Evolutionary conservation across 192 early-diverging fungal genomes (phyloP), one percentile per base, ranked within the genome.

Genomic region (Coemansia sp.): DNA sequence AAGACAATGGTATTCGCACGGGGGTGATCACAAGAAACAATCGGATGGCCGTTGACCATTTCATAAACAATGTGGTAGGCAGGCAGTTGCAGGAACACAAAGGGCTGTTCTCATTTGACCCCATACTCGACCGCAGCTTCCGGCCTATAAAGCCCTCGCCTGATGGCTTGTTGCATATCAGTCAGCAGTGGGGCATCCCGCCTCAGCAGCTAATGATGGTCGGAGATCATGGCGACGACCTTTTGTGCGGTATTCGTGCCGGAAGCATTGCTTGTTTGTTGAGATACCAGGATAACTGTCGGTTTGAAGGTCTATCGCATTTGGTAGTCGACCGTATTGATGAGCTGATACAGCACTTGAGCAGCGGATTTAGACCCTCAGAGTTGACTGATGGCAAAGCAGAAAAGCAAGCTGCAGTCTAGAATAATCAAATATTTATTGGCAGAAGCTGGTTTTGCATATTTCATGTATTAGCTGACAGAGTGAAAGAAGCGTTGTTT

Each of bases 11-110:
- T 2, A 54, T 79, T n/a, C 65, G 66, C 2, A 65, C 57, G 4
- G 80, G 72, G 13, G 77, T 82, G 13, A 67, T 82, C 38, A 82
- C 80, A 13, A 59, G 80, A 13, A 82, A 82, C 52, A 76, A 69
- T 49, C 23, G 31, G 26, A 12, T 51, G 41, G 68, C 80, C 13
- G 69, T 80, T 15, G 50, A 68, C 42, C 78, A 82, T 37, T 66
- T 80, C 31, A 35, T 80, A n/a, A 43, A 69, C 35, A 67, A 76
- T 7, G 73, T 80, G 0, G 59, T 77, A 4, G 19, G 57, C 10
- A 38, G 49, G 13, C 57, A 69, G 43, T 57, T 59, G 30, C 36
- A 55, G 6, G 64, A 67, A 16, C 59, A 70, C 39, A 42, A 46
- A 46, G 33, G 36, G 52, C 50, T 67, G 38, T 80, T 80, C 55